Evolutionary conservation across 805 yeast species (phyloP).

Genomic region (Starmerella stellata): DNA sequence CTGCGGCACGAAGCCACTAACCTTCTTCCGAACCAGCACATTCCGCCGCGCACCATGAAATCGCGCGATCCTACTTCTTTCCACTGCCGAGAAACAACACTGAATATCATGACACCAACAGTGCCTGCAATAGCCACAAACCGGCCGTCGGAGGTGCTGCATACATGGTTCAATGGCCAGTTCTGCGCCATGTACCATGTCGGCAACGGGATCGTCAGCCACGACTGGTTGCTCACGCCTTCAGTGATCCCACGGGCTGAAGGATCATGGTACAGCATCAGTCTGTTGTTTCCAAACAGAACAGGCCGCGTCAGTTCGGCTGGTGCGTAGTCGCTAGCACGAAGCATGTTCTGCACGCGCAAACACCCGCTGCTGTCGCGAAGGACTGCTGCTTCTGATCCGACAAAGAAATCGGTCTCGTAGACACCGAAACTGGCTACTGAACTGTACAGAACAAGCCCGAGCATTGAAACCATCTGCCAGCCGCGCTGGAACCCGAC

Average conservation of each 20-base stretch:
- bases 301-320: conserved; percentile 27
- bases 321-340: conserved; percentile 21
- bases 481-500: conserved; percentile 28
- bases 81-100: conserved; percentile 30
- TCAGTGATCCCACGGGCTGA: conserved; percentile 20
- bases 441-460: conserved; percentile 21
- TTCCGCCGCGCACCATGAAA: conserved; percentile 24
- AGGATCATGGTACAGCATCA: conserved; percentile 31
- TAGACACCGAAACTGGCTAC: conserved; percentile 22
- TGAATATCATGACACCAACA: conserved; percentile 30
- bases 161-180: conserved; percentile 27
- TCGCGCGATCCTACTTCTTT: conserved; percentile 27
- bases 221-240: conserved; percentile 13
- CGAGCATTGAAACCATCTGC: conserved; percentile 32
- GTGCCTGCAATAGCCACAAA: conserved; percentile 35
- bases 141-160: conserved; percentile 33
- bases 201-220: conserved; percentile 34
- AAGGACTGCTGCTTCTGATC: conserved; percentile 25
- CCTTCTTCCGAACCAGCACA: conserved; percentile 25
- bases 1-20: conserved; percentile 22
- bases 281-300: conserved; percentile 25
- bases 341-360: conserved; percentile 16
- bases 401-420: conserved; percentile 23
- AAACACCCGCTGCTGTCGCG: conserved; percentile 13
- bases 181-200: conserved; percentile 29